Conservation (phyloP, 306 rosid genomes). For the Dalbergia oliveri region DNA sequence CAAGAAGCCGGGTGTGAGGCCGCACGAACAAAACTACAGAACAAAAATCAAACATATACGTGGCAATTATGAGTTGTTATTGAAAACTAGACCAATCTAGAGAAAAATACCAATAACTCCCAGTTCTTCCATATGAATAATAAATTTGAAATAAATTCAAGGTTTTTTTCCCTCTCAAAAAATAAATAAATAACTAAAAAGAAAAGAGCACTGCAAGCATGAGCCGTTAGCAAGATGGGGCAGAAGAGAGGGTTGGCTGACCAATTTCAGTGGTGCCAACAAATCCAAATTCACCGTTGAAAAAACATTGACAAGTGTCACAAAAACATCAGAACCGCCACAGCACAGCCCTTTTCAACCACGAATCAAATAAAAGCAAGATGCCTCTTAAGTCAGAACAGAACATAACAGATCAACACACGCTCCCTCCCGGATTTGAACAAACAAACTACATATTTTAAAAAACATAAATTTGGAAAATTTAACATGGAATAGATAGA, state of each 20-base stretch:
- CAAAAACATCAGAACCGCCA: constrained; percentile 21
- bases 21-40: constrained; percentile 8
- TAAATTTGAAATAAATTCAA: constrained; percentile 11
- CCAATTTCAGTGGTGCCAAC: neutral
- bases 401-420: constrained; percentile 32
- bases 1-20: neutral
- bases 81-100: constrained; percentile 16
- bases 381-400: constrained; percentile 28
- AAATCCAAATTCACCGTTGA: neutral
- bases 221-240: neutral
- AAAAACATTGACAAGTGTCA: constrained; percentile 27
- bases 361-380: constrained; percentile 35
- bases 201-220: constrained; percentile 19
- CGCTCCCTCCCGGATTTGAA: neutral
- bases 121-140: neutral
- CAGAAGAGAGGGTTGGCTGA: constrained; percentile 10
- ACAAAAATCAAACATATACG: neutral
- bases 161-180: neutral
- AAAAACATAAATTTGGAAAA: neutral
- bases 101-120: constrained; percentile 22
- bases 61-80: neutral
- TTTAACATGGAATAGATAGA: neutral
- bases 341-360: constrained; percentile 17
- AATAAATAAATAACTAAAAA: no score
- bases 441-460: no score